Conservation (phyloP, 2,329 filamentous ascomycete species). For the Knufia fluminis region DNA sequence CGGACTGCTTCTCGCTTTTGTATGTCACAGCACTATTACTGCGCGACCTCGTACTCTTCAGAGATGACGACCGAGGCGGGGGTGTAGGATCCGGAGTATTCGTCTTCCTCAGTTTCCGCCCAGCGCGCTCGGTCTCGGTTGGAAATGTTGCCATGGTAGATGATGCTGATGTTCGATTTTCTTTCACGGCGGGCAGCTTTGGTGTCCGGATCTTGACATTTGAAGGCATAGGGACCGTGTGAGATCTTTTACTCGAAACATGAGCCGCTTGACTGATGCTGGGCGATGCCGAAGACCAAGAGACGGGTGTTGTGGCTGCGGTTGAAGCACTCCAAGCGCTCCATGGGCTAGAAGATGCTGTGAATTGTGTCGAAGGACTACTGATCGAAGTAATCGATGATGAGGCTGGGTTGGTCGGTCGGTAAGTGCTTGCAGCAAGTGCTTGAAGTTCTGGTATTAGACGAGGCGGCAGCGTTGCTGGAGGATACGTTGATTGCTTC, state of each 20-base stretch:
- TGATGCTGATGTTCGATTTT: conserved; percentile 11
- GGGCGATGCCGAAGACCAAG: conserved; percentile 41
- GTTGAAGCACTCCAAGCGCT: conserved; percentile 22
- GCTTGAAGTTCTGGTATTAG: conserved; percentile 23
- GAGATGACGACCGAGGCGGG: conserved; percentile 23
- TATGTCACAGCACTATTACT: conserved; percentile 15
- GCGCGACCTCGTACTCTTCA: conserved; percentile 15
- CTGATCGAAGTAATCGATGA: conserved; percentile 19
- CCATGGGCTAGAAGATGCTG: conserved; percentile 21
- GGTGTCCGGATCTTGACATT: conserved; percentile 15
- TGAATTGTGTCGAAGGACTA: conserved; percentile 22
- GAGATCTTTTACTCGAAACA: conserved; percentile 11
- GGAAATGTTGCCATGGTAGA: conserved; percentile 6
- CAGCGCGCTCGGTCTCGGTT: conserved; percentile 1
- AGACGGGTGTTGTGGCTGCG: conserved; percentile 38
- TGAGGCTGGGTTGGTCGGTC: conserved; percentile 11
- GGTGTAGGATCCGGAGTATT: conserved; percentile 19
- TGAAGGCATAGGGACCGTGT: conserved; percentile 16
- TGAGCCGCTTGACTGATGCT: conserved; percentile 29
- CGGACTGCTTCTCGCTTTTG: background rate
- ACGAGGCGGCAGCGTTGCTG: conserved; percentile 17
- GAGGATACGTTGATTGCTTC: conserved; percentile 4
- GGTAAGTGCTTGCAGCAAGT: conserved; percentile 15
- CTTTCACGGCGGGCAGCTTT: conserved; percentile 13
- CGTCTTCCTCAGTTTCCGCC: conserved; percentile 2